Conservation (phyloP, 176 grass and related monocot genomes). For the Triticum urartu region DNA sequence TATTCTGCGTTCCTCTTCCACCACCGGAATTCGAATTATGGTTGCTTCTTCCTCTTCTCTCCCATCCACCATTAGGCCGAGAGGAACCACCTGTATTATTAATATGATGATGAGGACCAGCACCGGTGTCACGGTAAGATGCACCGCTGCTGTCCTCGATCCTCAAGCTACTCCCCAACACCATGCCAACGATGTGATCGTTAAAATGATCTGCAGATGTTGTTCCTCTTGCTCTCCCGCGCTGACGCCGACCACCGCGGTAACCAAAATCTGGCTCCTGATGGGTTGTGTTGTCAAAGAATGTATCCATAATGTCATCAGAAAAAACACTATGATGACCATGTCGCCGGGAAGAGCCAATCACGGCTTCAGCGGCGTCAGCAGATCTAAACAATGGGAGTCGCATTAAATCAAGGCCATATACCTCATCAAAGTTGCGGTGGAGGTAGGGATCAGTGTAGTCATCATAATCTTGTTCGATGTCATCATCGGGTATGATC, state of each 20-base stretch:
- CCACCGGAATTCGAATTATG: conserved; percentile 13
- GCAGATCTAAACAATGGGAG: background rate
- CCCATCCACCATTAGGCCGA: conserved; percentile 7
- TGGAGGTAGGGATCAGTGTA: background rate
- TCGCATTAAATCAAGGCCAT: background rate
- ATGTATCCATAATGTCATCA: background rate
- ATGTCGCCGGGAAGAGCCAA: background rate
- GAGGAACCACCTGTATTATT: conserved; percentile 1
- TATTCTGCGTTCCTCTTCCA: conserved; percentile 28
- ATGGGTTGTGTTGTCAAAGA: background rate
- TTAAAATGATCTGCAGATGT: background rate
- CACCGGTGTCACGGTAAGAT: background rate
- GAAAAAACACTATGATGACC: background rate
- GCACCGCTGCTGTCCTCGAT: background rate
- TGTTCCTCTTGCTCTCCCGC: background rate
- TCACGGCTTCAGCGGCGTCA: background rate
- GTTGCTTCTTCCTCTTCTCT: conserved; percentile 48
- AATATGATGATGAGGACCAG: background rate
- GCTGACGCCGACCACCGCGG: background rate
- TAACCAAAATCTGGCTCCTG: background rate
- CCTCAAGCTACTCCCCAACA: background rate
- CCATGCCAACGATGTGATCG: background rate
- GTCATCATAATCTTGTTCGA: background rate
- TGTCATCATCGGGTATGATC: background rate
- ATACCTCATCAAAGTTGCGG: background rate